phyloP scores from a whole-genome alignment of 2,329 filamentous ascomycete species.

The Talaromyces sp. region DNA sequence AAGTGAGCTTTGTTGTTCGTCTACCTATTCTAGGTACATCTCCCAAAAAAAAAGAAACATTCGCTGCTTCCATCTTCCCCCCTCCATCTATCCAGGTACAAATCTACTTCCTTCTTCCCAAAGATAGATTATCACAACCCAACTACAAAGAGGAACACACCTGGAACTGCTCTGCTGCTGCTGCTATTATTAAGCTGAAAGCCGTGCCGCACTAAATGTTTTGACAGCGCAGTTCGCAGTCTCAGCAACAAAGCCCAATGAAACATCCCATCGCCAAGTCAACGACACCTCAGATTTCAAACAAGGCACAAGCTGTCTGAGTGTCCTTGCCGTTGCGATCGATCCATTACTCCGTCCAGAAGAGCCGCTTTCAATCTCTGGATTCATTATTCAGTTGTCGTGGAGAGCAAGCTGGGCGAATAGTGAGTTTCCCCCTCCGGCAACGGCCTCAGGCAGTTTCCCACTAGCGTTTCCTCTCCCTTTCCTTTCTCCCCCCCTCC shows the following conservation, averaged over 20 bases:
- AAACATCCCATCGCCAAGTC: constrained; percentile 8
- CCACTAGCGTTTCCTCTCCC: constrained; percentile 9
- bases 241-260: constrained; percentile 3
- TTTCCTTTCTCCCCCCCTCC: constrained; percentile 9
- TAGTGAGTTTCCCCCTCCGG: constrained; percentile 1
- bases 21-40: neutral
- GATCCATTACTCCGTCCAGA: neutral
- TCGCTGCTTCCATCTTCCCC: neutral
- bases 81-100: neutral
- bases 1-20: neutral
- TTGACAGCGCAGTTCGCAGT: constrained; percentile 4
- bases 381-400: neutral
- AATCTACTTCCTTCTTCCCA: neutral
- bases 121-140: neutral
- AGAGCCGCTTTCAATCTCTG: neutral
- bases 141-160: neutral
- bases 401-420: neutral
- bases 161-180: neutral
- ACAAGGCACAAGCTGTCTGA: neutral
- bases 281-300: neutral
- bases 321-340: neutral
- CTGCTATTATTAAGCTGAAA: constrained; percentile 8
- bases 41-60: neutral
- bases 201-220: constrained; percentile 6
- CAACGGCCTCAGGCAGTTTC: neutral